Conservation (phyloP, 2,329 filamentous ascomycete genomes). For the Aspergillus hiratsukae region DNA sequence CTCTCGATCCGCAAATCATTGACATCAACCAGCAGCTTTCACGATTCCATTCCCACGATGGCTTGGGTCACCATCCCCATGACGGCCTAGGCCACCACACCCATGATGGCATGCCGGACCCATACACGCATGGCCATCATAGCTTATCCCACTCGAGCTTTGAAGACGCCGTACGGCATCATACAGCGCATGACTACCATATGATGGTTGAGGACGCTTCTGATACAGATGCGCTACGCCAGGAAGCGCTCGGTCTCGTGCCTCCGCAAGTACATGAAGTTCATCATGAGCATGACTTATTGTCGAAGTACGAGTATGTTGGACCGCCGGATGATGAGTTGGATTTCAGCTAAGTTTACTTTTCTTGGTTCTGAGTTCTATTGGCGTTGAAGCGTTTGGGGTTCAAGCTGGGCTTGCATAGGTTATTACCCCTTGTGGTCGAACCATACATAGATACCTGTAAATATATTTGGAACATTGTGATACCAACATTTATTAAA, state of each 20-base stretch:
- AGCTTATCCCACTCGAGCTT: slow-evolving; percentile 31
- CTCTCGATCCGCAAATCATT: slow-evolving; percentile 60
- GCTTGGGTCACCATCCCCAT: slow-evolving; percentile 16
- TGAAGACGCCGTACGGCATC: slow-evolving; percentile 37
- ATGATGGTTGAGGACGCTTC: slow-evolving; percentile 41
- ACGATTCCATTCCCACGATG: slow-evolving; percentile 36
- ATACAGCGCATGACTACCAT: slow-evolving; percentile 36
- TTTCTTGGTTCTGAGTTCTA: slow-evolving; percentile 2
- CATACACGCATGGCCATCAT: slow-evolving; percentile 30
- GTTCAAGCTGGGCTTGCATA: background rate
- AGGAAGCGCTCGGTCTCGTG: slow-evolving; percentile 36
- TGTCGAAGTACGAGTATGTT: slow-evolving; percentile 38
- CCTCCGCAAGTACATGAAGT: slow-evolving; percentile 36
- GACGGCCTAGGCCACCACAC: slow-evolving; percentile 4
- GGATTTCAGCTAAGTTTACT: slow-evolving; percentile 15
- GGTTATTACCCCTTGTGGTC: background rate
- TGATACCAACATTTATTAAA: background rate
- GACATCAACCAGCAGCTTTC: slow-evolving; percentile 44
- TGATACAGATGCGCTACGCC: slow-evolving; percentile 33
- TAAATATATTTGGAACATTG: background rate
- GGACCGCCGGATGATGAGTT: slow-evolving; percentile 32
- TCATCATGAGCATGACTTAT: slow-evolving; percentile 38
- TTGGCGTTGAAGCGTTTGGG: background rate
- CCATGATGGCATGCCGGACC: slow-evolving; percentile 33
- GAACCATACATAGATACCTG: background rate